phyloP scores from a whole-genome alignment of 2,329 filamentous ascomycete genomes.

The Phialocephala subalpina region DNA sequence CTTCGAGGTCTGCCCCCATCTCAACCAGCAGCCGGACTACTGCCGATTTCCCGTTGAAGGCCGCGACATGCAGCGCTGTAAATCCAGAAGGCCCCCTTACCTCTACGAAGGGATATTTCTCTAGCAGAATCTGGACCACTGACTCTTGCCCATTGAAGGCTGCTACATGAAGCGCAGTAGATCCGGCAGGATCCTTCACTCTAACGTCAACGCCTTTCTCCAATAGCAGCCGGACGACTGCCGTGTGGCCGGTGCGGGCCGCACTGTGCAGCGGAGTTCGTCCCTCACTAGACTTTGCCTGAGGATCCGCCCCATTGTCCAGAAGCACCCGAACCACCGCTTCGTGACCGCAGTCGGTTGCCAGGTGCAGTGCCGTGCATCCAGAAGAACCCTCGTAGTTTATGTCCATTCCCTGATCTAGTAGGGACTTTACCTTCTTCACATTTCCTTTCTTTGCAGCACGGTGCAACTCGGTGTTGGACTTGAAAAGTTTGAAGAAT shows the following conservation, averaged over 20 bases:
- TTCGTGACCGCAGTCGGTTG: constrained; percentile 22
- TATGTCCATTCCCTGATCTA: too few species aligned
- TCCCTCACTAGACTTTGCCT: constrained; percentile 15
- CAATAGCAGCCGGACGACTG: too few species aligned
- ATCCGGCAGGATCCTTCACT: too few species aligned
- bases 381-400: too few species aligned
- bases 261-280: constrained; percentile 25
- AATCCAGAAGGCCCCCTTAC: constrained; percentile 2
- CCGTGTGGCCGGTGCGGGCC: constrained; percentile 11
- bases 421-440: too few species aligned
- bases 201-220: too few species aligned
- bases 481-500: too few species aligned
- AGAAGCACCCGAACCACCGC: constrained; percentile 21
- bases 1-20: constrained; percentile 14
- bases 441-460: too few species aligned
- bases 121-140: constrained; percentile 21
- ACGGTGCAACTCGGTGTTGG: too few species aligned
- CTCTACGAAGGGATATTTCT: constrained; percentile 10
- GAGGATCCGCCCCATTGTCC: constrained; percentile 26
- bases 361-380: too few species aligned
- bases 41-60: constrained; percentile 33
- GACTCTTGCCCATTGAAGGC: too few species aligned
- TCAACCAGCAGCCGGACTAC: constrained; percentile 37
- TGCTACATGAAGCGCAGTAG: too few species aligned
- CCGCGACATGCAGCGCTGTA: constrained; percentile 21